These are phyloP conservation scores for Eragrostis curvula DNA, from an alignment of 176 grass and related monocot genomes.

Conservation along the genomic window DNA sequence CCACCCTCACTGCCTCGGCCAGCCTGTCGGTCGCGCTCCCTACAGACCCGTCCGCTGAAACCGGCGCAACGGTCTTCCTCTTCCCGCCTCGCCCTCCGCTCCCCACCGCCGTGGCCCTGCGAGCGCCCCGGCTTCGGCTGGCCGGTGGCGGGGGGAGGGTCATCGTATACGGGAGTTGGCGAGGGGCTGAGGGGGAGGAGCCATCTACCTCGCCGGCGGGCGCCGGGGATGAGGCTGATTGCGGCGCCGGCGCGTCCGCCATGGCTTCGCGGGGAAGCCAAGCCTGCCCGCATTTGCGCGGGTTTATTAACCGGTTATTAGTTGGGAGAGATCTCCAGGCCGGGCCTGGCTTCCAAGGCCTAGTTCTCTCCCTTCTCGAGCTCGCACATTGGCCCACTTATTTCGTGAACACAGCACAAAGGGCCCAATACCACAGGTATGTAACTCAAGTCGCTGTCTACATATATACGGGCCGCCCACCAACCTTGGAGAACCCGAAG, in stretches of 20 bases:
- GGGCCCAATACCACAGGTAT: neutral
- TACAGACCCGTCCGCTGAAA: neutral
- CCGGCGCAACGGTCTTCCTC: neutral
- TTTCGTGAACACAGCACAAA: neutral
- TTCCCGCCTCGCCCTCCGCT: neutral
- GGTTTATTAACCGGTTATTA: neutral
- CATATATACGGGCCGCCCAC: neutral
- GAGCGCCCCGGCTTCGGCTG: neutral
- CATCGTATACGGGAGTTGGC: conserved; percentile 20
- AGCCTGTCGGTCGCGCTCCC: neutral
- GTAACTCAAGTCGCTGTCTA: too few species aligned
- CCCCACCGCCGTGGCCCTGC: neutral
- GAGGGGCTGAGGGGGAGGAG: neutral
- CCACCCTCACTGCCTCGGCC: conserved; percentile 17
- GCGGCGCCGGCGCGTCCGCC: conserved; percentile 6
- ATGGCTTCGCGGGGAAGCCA: conserved; percentile 21
- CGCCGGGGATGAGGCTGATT: neutral
- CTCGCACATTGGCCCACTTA: neutral
- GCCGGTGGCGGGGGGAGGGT: neutral
- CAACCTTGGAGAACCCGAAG: too few species aligned
- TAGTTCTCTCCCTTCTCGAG: neutral
- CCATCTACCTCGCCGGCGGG: neutral
- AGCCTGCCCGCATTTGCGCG: neutral
- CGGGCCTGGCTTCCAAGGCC: neutral
- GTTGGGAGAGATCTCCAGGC: neutral